Percentiles rank a stretch among this genome's conserved stretches.
These are phyloP conservation scores for Xylaria castorea DNA, from an alignment of 495 filamentous ascomycete species.

Conservation along the genomic window DNA sequence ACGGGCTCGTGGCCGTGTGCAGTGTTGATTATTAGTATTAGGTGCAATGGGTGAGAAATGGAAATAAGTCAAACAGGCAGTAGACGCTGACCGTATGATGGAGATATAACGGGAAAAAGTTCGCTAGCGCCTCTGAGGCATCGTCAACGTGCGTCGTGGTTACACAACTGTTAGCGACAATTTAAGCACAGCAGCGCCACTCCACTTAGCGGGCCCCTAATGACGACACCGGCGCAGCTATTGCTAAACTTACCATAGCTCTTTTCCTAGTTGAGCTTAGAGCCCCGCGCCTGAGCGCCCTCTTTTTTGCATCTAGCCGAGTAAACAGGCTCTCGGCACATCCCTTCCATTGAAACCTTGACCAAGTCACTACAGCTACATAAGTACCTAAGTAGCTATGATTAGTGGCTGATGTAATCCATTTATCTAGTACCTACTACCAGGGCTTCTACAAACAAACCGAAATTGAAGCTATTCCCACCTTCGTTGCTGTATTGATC, in stretches of 20 bases:
- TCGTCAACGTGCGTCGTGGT: background rate
- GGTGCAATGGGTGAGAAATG: background rate
- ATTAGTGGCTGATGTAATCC: background rate
- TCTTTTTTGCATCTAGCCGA: conserved; percentile 9
- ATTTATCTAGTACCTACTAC: background rate
- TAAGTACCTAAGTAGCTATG: background rate
- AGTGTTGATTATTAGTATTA: background rate
- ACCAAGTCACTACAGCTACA: background rate
- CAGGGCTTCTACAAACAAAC: background rate
- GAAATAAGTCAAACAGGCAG: background rate
- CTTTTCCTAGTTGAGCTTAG: conserved; percentile 9
- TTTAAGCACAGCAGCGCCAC: background rate
- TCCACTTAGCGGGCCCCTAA: background rate
- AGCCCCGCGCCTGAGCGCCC: background rate
- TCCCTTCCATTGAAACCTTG: background rate
- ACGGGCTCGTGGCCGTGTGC: background rate
- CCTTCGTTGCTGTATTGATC: too few species aligned
- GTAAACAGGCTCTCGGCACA: background rate
- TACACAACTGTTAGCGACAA: background rate
- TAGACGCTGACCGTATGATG: conserved; percentile 1
- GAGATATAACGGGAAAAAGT: conserved; percentile 7
- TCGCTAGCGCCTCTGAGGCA: background rate
- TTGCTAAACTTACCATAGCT: conserved; percentile 14
- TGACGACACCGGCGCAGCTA: conserved; percentile 14
- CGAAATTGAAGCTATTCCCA: background rate